Conservation (phyloP, 768 basidiomycete species). For the Suillus subaureus region DNA sequence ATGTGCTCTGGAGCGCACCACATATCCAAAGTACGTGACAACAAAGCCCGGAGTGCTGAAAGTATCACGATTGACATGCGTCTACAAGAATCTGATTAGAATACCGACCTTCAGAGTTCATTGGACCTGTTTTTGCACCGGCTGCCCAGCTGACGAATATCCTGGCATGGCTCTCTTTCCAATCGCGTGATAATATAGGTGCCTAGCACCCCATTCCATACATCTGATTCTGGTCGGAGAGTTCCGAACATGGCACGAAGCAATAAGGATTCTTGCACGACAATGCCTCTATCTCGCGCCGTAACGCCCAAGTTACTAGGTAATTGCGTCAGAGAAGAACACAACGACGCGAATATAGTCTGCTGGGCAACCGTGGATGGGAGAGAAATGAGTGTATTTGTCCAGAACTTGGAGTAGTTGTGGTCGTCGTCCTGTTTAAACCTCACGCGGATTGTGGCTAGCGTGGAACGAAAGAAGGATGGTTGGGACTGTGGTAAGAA, state of each 20-base stretch:
- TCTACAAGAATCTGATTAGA: neutral
- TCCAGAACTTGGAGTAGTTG: conserved; percentile 55
- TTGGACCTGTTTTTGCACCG: conserved; percentile 39
- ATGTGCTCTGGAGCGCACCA: conserved; percentile 84
- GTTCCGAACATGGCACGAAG: conserved; percentile 57
- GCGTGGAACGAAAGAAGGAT: conserved; percentile 64
- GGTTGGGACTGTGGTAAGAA: conserved; percentile 60
- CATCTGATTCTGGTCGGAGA: conserved; percentile 43
- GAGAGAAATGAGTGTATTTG: conserved; percentile 44
- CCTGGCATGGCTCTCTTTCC: conserved; percentile 60
- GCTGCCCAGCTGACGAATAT: conserved; percentile 74
- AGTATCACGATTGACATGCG: conserved; percentile 14
- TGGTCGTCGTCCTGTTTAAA: conserved; percentile 26
- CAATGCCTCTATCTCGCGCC: conserved; percentile 38
- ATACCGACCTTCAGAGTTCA: conserved; percentile 30
- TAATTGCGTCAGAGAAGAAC: conserved; percentile 45
- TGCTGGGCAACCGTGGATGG: conserved; percentile 56
- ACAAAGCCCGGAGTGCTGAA: conserved; percentile 46
- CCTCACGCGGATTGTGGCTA: conserved; percentile 50
- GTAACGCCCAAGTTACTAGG: conserved; percentile 35
- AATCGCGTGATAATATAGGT: conserved; percentile 58
- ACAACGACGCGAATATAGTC: conserved; percentile 60
- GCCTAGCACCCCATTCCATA: conserved; percentile 51
- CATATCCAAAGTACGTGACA: conserved; percentile 51
- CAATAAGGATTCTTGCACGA: conserved; percentile 58